Base-by-base conservation (phyloP, 768 basidiomycete genomes). In the Suillus paluster region DNA sequence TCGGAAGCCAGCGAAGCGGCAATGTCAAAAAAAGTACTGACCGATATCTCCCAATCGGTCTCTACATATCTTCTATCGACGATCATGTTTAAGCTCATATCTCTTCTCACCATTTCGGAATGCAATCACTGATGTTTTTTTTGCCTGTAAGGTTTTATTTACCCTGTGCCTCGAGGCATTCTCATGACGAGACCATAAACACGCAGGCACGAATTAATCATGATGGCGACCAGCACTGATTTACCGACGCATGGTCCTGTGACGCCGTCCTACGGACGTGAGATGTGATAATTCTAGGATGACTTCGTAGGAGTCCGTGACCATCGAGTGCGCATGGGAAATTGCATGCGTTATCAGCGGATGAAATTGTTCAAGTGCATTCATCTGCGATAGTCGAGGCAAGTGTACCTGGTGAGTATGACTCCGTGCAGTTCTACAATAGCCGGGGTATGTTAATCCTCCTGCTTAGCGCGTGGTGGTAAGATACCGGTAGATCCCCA, bases 371-470 rank as follows among this genome's bases (percentile, higher is more conserved):
- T 23, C 10, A 55, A 55, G 38, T 6, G 11, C 23, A 55, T 25
- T 55, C 53, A 55, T 39, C 38, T 19, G 54, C 54, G 54, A 39
- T 39, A 11, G 5, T 39, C 54, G 54, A 50, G 38, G 5, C 38
- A 25, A 39, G 27, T n/a, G 19, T 19, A 33, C 30, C 30, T 19
- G 30, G 27, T 33, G 49, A n/a, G 49, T 19, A 33, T 50, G 30
- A 27, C n/a, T 50, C 19, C 30, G 19, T 50, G 45, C 21, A 2
- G 5, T 5, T 45, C 21, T 21, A 45, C 21, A 25, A 46, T 25
- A 25, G 45, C 45, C 45, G 14, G 14, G 11, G 27, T 50, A 19
- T 33, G 19, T 19, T 9, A 12, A 30, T 50, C 19, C 49, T 30
- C 19, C 9, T 48, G 15, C 15, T n/a, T 10, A 49, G 4, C 15